These are phyloP conservation scores for Postia placenta DNA, from an alignment of 768 basidiomycete species.

Conservation along the genomic window DNA sequence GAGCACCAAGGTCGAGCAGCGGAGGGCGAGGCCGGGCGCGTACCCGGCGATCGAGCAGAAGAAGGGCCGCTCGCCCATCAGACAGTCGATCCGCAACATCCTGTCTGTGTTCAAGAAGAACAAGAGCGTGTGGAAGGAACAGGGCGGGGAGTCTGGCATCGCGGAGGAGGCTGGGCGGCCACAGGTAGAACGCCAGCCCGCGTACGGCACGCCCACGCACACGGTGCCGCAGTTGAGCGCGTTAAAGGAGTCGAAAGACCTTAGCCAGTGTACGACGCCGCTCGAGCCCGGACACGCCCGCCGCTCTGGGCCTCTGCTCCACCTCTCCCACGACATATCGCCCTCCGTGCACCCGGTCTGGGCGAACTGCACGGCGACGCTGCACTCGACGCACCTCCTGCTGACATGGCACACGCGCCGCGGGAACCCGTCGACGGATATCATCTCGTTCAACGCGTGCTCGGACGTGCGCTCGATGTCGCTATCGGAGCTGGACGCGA, in stretches of 20 bases:
- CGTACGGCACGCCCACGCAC: background rate
- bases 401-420: conserved; percentile 40
- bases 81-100: conserved; percentile 59
- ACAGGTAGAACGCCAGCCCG: background rate
- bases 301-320: conserved; percentile 37
- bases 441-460: conserved; percentile 46
- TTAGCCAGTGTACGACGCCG: conserved; percentile 21
- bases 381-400: conserved; percentile 37
- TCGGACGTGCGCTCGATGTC: conserved; percentile 59
- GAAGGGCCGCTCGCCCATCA: conserved; percentile 48
- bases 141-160: conserved; percentile 10
- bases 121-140: conserved; percentile 15
- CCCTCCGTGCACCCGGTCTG: conserved; percentile 35
- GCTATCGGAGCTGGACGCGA: conserved; percentile 32
- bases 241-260: conserved; percentile 4
- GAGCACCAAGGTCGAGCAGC: background rate
- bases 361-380: conserved; percentile 38
- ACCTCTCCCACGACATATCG: conserved; percentile 33
- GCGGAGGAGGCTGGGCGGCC: conserved; percentile 9
- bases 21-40: conserved; percentile 2
- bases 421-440: conserved; percentile 35
- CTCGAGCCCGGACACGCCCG: conserved; percentile 9
- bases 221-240: no score
- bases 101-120: conserved; percentile 57
- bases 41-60: conserved; percentile 21